A percentile compares a stretch with the other conserved stretches of the same genome.
Evolutionary conservation across 805 yeast genomes (phyloP).

Genomic region (Pichia nakasei): DNA sequence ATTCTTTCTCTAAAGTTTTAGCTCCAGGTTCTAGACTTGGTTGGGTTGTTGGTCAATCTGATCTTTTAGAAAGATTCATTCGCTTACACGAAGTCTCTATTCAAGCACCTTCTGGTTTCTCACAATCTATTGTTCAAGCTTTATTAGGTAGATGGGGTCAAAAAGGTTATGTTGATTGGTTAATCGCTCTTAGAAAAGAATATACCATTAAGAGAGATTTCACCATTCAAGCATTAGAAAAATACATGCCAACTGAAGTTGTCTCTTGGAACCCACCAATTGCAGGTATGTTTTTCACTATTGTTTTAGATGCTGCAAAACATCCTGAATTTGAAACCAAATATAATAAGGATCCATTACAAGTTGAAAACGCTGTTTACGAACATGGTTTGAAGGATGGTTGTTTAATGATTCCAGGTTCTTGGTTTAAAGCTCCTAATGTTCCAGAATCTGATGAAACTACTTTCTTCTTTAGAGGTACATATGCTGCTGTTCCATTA

Average conservation of each 20-base stretch:
- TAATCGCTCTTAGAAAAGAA: constrained; percentile 69
- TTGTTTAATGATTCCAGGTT: constrained; percentile 70
- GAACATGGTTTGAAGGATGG: constrained; percentile 54
- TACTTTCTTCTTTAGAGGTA: constrained; percentile 72
- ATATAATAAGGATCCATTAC: constrained; percentile 46
- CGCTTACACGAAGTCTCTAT: constrained; percentile 74
- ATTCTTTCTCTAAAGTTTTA: constrained; percentile 81
- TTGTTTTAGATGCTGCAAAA: constrained; percentile 61
- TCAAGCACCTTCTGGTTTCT: constrained; percentile 75
- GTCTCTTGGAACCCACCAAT: constrained; percentile 48
- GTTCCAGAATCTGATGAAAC: constrained; percentile 34
- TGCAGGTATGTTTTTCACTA: constrained; percentile 84
- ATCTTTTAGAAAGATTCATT: constrained; percentile 53
- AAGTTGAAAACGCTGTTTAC: constrained; percentile 57
- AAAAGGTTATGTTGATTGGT: constrained; percentile 81
- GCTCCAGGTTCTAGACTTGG: constrained; percentile 90
- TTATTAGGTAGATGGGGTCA: constrained; percentile 85
- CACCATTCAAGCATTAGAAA: constrained; percentile 65
- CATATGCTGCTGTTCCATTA: constrained; percentile 77
- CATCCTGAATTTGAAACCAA: constrained; percentile 67
- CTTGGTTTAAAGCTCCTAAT: constrained; percentile 64
- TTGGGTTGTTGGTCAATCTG: constrained; percentile 73
- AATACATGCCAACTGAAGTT: constrained; percentile 42
- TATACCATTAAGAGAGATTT: constrained; percentile 85
- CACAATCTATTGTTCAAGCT: constrained; percentile 63